phyloP scores from a whole-genome alignment of 2,329 filamentous ascomycete species.

The Acrocalymma vagum region DNA sequence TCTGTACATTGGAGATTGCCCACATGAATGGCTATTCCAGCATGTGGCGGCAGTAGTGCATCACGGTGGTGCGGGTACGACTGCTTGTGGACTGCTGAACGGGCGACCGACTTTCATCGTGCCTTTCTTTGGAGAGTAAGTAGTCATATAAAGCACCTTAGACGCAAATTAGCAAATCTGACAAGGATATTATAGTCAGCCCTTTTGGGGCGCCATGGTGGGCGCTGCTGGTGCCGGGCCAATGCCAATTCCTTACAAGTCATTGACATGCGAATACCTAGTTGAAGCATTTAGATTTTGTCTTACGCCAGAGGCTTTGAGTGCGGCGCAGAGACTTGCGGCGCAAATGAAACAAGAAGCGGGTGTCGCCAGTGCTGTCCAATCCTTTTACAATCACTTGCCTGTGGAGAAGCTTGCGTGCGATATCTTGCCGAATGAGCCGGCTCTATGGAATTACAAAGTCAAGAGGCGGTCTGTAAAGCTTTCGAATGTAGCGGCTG shows the following conservation, averaged over 20 bases:
- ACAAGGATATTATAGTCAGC: conserved; percentile 21
- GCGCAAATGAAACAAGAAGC: conserved; percentile 53
- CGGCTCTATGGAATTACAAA: conserved; percentile 68
- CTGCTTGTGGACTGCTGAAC: conserved; percentile 78
- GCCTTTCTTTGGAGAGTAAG: conserved; percentile 73
- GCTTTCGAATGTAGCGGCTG: conserved; percentile 77
- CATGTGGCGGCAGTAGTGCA: conserved; percentile 81
- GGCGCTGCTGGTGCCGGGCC: conserved; percentile 38
- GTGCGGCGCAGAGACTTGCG: conserved; percentile 49
- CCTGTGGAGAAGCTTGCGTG: conserved; percentile 68
- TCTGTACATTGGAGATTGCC: conserved; percentile 72
- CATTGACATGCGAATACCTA: conserved; percentile 28
- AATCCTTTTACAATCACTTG: conserved; percentile 61
- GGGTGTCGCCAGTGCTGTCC: conserved; percentile 52
- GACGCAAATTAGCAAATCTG: too few species aligned
- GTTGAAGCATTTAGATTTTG: conserved; percentile 44
- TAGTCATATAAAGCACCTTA: too few species aligned
- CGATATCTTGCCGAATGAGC: conserved; percentile 70
- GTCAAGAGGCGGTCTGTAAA: conserved; percentile 48
- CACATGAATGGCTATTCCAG: conserved; percentile 87
- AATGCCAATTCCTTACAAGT: conserved; percentile 30
- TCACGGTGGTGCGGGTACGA: conserved; percentile 85
- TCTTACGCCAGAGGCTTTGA: conserved; percentile 47
- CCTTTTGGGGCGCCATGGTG: conserved; percentile 38
- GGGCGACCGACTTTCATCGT: conserved; percentile 81